Base-by-base conservation (phyloP, 2,329 filamentous ascomycete species). In the Gnomoniopsis smithogilvyi region DNA sequence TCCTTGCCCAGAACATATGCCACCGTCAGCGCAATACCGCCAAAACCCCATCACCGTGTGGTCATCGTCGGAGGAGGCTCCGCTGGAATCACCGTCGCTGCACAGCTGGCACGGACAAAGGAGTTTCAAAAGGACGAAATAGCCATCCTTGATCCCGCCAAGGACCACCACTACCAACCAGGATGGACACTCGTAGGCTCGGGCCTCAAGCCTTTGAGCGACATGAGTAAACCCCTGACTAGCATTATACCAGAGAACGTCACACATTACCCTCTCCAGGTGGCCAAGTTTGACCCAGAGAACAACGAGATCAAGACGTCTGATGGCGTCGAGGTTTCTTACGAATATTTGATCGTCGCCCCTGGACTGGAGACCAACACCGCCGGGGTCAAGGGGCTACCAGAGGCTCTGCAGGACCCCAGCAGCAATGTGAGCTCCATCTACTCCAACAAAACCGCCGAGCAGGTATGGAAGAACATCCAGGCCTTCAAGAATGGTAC, bases 121-220 rank as follows among this genome's bases (percentile, higher is more conserved):
- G 63, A 64, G 36, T 66, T 71, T 26, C 66, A 67, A 19, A 69
- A 69, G 59, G 67, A 69, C 38, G 72, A 73, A 33, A 69, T 74
- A 48, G 72, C 71, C 54, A 72, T 74, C 58, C 54, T 74, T 22
- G 72, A 74, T 59, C 70, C 72, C 22, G 70, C 71, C 19, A 60
- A 64, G 52, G 63, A 63, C 26, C 72, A 74, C 60, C 71, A 73
- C 63, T 74, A 74, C 62, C 61, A 63, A 60, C 71, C 72, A 6
- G 72, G 72, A 58, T 74, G 73, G 73, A 74, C 73, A 10, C 69
- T 74, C 8, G 72, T 74, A 7, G 73, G 73, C 36, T 67, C 71
- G 0, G 73, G 73, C 7, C 65, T 75, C 3, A 72, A 68, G 61
- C 55, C 63, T 26, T 59, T 73, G 30, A 59, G 64, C 10, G 64